A percentile compares a stretch with the other conserved stretches of the same genome.
phyloP scores from a whole-genome alignment of 1,284 basidiomycete genomes.

The Coriolopsis trogii region DNA sequence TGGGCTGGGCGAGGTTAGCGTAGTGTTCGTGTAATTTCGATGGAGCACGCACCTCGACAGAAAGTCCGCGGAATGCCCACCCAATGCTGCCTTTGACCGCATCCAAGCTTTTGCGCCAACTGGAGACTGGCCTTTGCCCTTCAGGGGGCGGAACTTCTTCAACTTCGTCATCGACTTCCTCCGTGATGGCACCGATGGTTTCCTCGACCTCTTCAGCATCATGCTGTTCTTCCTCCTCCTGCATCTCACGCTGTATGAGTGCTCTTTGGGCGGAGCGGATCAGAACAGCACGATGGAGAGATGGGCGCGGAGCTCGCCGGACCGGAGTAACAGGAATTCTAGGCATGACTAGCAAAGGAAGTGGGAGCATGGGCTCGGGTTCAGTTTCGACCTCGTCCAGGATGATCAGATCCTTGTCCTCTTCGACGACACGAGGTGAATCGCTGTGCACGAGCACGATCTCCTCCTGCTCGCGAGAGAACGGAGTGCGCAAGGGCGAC shows the following conservation, averaged over 20 bases:
- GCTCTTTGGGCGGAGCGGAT: slow-evolving; percentile 69
- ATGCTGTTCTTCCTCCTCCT: slow-evolving; percentile 44
- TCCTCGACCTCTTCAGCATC: slow-evolving; percentile 36
- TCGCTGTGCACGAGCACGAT: slow-evolving; percentile 69
- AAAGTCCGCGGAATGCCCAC: slow-evolving; percentile 40
- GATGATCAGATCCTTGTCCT: slow-evolving; percentile 71
- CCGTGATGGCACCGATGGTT: slow-evolving; percentile 31
- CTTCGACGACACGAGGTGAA: slow-evolving; percentile 66
- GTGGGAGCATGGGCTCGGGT: slow-evolving; percentile 25
- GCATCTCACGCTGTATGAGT: slow-evolving; percentile 42
- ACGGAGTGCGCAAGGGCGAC: slow-evolving; percentile 53
- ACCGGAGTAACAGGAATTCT: slow-evolving; percentile 47
- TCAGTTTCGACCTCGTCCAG: slow-evolving; percentile 55
- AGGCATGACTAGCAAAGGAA: slow-evolving; percentile 21
- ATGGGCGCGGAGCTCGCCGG: slow-evolving; percentile 44
- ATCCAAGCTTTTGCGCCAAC: slow-evolving; percentile 40
- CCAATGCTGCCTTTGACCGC: slow-evolving; percentile 34
- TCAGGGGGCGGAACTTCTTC: slow-evolving; percentile 30
- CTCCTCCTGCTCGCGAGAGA: slow-evolving; percentile 38
- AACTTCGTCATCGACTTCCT: slow-evolving; percentile 33
- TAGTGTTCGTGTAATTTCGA: background rate
- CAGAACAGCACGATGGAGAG: slow-evolving; percentile 68
- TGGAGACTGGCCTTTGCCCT: slow-evolving; percentile 31
- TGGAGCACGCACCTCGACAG: slow-evolving; percentile 25
- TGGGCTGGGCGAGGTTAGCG: slow-evolving; percentile 14